Evolutionary conservation across 495 filamentous ascomycete species (phyloP).

Genomic region (Penicillium malachiteum): DNA sequence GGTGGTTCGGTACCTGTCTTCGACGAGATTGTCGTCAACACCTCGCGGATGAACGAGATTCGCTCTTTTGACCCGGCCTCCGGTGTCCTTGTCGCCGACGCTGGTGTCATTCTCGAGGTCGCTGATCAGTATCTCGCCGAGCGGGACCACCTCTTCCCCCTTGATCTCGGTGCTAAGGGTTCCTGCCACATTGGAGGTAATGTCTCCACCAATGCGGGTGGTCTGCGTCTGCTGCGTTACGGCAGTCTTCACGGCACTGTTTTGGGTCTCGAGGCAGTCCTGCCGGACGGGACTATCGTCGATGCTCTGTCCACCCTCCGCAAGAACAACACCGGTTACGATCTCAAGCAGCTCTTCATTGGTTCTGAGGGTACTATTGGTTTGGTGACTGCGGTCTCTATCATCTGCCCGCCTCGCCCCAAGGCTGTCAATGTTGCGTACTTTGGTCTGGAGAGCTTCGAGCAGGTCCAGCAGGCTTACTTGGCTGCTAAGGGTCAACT

Average conservation of each 20-base stretch:
- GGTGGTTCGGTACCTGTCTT: conserved; percentile 94
- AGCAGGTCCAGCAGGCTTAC: conserved; percentile 80
- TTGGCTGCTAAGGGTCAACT: conserved; percentile 83
- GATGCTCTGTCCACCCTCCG: conserved; percentile 82
- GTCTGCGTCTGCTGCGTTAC: conserved; percentile 85
- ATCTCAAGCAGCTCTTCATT: conserved; percentile 96
- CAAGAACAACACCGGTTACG: conserved; percentile 98
- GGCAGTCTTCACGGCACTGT: conserved; percentile 92
- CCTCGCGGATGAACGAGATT: conserved; percentile 84
- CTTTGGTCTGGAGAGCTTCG: conserved; percentile 82
- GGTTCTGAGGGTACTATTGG: conserved; percentile 93
- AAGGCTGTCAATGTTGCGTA: conserved; percentile 87
- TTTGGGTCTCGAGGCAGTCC: conserved; percentile 86
- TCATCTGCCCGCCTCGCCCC: conserved; percentile 82
- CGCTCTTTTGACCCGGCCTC: conserved; percentile 88
- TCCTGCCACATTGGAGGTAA: conserved; percentile 98
- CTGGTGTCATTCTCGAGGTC: conserved; percentile 86
- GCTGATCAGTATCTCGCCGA: conserved; percentile 81
- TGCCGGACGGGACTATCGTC: conserved; percentile 88
- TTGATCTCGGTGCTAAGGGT: conserved; percentile 95
- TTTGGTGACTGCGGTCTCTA: conserved; percentile 85
- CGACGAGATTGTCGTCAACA: conserved; percentile 94
- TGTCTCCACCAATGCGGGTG: conserved; percentile 94
- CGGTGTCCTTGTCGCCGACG: conserved; percentile 85
- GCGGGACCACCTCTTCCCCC: conserved; percentile 80